A percentile compares a stretch with the other conserved stretches of the same genome.
phyloP scores from a whole-genome alignment of 768 basidiomycete genomes.

The Termitomyces sp. region DNA sequence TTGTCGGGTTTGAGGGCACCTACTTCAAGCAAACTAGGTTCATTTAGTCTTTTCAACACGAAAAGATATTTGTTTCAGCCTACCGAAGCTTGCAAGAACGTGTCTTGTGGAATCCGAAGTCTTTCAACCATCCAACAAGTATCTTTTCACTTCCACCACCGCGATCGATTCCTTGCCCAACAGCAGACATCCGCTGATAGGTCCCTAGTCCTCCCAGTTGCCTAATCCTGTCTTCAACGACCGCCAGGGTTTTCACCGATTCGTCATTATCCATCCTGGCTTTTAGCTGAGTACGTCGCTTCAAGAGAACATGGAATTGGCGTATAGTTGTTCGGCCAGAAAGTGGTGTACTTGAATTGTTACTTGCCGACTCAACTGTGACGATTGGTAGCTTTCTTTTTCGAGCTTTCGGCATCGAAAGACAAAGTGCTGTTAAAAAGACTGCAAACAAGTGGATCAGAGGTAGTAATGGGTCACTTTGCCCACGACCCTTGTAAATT shows the following conservation, averaged over 20 bases:
- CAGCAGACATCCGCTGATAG: slow-evolving; percentile 80
- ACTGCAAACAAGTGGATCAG: no score
- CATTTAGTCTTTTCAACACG: neutral
- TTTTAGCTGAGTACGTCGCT: slow-evolving; percentile 55
- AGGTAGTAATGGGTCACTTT: no score
- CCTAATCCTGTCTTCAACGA: slow-evolving; percentile 59
- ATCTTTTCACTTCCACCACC: slow-evolving; percentile 89
- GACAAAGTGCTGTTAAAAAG: neutral
- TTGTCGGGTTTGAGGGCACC: slow-evolving; percentile 87
- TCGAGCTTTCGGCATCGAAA: slow-evolving; percentile 24
- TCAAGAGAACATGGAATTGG: slow-evolving; percentile 75
- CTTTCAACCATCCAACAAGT: slow-evolving; percentile 70
- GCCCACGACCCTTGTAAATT: no score
- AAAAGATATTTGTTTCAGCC: slow-evolving; percentile 1
- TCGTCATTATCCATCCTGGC: slow-evolving; percentile 11
- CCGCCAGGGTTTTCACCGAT: slow-evolving; percentile 32
- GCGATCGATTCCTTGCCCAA: slow-evolving; percentile 76
- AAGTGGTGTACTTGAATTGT: slow-evolving; percentile 47
- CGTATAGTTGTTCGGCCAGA: slow-evolving; percentile 73
- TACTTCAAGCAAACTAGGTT: slow-evolving; percentile 73
- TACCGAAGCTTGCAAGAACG: slow-evolving; percentile 28
- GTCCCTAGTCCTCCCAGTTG: slow-evolving; percentile 70
- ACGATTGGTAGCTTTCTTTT: slow-evolving; percentile 32
- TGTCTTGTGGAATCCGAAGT: slow-evolving; percentile 32
- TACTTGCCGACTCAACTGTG: slow-evolving; percentile 9